Conservation (phyloP, 352 stramenopile species). For the Hyaloperonospora brassicae region DNA sequence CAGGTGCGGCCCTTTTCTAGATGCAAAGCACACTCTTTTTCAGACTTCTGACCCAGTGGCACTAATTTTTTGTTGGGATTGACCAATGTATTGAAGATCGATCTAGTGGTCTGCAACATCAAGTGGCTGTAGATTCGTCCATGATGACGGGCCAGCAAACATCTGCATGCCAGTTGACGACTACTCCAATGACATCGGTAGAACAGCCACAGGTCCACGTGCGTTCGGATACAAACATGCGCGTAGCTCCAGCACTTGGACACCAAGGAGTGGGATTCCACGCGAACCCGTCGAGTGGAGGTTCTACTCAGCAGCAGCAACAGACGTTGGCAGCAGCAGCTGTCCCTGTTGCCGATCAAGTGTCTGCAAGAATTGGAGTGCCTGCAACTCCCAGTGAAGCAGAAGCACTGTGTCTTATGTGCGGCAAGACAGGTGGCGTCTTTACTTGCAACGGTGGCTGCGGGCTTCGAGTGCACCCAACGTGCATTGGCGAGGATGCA, state of each 20-base stretch:
- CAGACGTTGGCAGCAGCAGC: not conserved
- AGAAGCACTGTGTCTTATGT: constrained; percentile 40
- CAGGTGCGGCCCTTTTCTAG: constrained; percentile 8
- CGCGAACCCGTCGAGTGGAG: constrained; percentile 1
- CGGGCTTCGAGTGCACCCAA: constrained; percentile 41
- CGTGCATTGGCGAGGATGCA: constrained; percentile 53
- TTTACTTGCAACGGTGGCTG: constrained; percentile 56
- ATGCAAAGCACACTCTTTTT: not conserved
- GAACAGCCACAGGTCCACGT: constrained; percentile 6
- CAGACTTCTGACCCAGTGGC: not conserved
- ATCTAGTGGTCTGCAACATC: constrained; percentile 20
- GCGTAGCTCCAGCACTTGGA: constrained; percentile 17
- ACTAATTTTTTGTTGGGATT: not conserved
- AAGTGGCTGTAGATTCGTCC: constrained; percentile 8
- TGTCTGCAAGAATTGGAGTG: constrained; percentile 12
- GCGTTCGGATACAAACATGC: constrained; percentile 10
- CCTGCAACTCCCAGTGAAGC: constrained; percentile 14
- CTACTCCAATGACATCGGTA: not conserved
- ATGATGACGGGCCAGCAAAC: constrained; percentile 18
- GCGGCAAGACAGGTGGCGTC: constrained; percentile 38
- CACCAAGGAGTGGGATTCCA: constrained; percentile 10
- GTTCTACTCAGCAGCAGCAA: constrained; percentile 6
- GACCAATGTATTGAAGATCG: constrained; percentile 5
- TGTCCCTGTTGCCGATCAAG: constrained; percentile 7
- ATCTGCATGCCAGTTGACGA: constrained; percentile 1